A percentile compares a stretch with the other conserved stretches of the same genome.
phyloP scores from a whole-genome alignment of 106 monocot species.

The Phalaenopsis aphrodite region DNA sequence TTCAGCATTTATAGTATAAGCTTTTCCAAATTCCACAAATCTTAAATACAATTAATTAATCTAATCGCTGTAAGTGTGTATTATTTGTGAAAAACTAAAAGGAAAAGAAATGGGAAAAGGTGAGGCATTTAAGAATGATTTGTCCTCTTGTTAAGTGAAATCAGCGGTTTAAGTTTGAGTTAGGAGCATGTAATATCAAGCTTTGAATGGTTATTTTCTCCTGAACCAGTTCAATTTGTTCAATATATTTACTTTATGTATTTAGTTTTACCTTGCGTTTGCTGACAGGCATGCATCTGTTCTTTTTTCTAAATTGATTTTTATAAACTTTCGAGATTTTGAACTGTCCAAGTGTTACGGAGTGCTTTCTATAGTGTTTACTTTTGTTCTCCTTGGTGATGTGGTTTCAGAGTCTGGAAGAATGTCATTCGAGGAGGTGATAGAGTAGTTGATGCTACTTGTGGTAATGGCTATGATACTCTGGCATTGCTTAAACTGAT shows the following conservation, averaged over 20 bases:
- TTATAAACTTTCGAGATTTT: neutral
- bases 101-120: too few species aligned
- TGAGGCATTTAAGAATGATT: neutral
- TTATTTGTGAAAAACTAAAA: too few species aligned
- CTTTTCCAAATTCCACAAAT: too few species aligned
- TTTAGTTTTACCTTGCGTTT: neutral
- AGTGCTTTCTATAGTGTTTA: neutral
- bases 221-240: neutral
- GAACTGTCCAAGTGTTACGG: neutral
- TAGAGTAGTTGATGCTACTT: conserved; percentile 84
- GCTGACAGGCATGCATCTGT: neutral
- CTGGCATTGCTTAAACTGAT: conserved; percentile 81
- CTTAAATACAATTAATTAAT: too few species aligned
- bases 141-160: neutral
- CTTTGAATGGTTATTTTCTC: neutral
- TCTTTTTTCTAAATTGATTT: neutral
- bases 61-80: too few species aligned
- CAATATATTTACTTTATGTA: neutral
- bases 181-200: neutral
- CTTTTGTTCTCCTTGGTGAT: neutral
- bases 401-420: conserved; percentile 58
- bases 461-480: conserved; percentile 95
- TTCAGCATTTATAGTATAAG: too few species aligned
- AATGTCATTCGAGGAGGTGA: conserved; percentile 65
- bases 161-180: neutral